Base-by-base conservation (phyloP, 2,329 filamentous ascomycete genomes). In the Xylaria sp. region DNA sequence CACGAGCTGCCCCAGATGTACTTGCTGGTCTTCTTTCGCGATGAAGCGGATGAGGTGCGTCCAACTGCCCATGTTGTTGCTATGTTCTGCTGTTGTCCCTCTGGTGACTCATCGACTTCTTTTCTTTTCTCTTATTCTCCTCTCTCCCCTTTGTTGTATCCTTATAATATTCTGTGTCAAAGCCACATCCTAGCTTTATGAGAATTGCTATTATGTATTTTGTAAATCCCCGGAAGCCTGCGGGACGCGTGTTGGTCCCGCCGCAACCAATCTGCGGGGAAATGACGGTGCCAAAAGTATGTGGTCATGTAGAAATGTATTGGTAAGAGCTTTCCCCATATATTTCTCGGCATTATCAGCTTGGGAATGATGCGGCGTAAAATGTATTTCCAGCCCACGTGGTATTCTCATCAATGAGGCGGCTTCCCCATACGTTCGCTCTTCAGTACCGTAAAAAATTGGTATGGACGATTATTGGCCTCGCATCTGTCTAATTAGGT, bases 41-140 rank as follows among this genome's bases (percentile, higher is more conserved):
- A 66, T 56, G 23, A 66, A 66, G 38, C 64, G 64, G 60, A 66
- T 64, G 31, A 66, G 60, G 21, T 66, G 64, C 9, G 64, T 64
- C 64, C 64, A 66, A 40, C 58, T 60, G 17, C 56, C 63, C 63
- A 66, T 66, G 40, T 60, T 38, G n/a, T 0, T 23, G 8, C 47
- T 42, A 19, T 40, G 23, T 21, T 28, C 28, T 23, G n/a, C n/a
- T n/a, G 17, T 31, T 21, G 4, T n/a, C 50, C 4, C 38, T 42
- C 8, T 19, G 2, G 12, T 5, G 12, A 23, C 7, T 42, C 19
- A 17, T 53, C 35, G 35, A 12, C 8, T 31, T 50, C 14, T 25
- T 51, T 54, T 23, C 14, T 21, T 38, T 11, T 31, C 28, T 31
- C 28, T 31, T 5, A 5, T 9, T 9, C 2, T 23, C 14, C 33